These are phyloP conservation scores for Echeveria elegans DNA, from an alignment of 164 flowering plant genomes.

Conservation along the genomic window DNA sequence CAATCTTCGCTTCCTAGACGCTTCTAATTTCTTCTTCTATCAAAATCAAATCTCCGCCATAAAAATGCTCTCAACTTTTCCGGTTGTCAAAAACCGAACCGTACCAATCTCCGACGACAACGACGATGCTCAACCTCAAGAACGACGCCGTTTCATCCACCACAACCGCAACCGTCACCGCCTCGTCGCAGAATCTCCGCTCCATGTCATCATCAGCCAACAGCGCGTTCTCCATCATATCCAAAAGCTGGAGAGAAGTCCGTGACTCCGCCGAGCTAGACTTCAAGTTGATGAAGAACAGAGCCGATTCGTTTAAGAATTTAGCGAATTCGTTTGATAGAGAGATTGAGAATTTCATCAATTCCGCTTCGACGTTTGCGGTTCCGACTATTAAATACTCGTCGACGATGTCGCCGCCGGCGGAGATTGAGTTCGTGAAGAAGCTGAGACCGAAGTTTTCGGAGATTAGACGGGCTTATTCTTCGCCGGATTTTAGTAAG, in stretches of 20 bases:
- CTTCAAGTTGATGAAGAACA: conserved; percentile 39
- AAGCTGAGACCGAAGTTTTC: conserved; percentile 48
- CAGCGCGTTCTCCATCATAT: conserved; percentile 48
- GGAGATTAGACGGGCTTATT: conserved; percentile 53
- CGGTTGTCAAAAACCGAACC: neutral
- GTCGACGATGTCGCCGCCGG: conserved; percentile 17
- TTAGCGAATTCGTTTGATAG: conserved; percentile 52
- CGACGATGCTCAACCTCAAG: neutral
- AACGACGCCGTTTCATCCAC: neutral
- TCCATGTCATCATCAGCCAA: conserved; percentile 16
- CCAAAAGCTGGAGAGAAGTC: conserved; percentile 63
- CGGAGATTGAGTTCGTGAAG: conserved; percentile 63
- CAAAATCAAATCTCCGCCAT: neutral
- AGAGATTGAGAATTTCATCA: conserved; percentile 53
- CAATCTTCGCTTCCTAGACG: neutral
- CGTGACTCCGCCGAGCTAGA: conserved; percentile 63
- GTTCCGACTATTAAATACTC: conserved; percentile 30
- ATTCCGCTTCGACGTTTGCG: conserved; percentile 19
- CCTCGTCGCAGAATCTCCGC: neutral
- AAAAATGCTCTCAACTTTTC: neutral
- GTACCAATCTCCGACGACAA: neutral
- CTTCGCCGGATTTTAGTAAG: conserved; percentile 58
- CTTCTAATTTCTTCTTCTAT: neutral
- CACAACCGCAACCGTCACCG: neutral
- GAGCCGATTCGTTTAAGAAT: conserved; percentile 53